Base-by-base conservation (phyloP, 495 filamentous ascomycete species). In the Cercophora newfieldiana region DNA sequence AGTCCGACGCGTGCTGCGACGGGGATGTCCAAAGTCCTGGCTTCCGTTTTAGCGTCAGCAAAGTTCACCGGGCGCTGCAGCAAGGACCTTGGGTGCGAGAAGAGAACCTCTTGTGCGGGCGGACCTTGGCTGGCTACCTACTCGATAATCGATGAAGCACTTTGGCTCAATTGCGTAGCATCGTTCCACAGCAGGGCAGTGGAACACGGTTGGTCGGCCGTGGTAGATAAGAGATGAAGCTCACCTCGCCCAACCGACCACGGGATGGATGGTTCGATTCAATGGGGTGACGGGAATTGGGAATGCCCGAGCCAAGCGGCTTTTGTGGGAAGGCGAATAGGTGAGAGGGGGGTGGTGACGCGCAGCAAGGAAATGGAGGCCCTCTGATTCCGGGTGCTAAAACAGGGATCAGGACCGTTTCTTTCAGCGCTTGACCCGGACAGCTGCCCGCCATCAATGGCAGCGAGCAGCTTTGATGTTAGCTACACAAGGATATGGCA, bases 141-240 rank as follows among this genome's bases (percentile, higher is more conserved):
- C 51, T 55, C 21, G 21, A 24, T 12, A 22, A n/a, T 55, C 51
- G 51, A 55, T 55, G 8, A 28, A 28, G 22, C 21, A 33, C 37
- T 12, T 33, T 44, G 37, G 37, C 37, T 63, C 49, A 37, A 22
- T 53, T 30, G 48, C 61, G 24, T 48, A 49, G 61, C 26, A 53
- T 63, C 7, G 61, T 63, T 63, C 28, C 47, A 63, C 61, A 12
- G 25, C 48, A 53, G 47, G 29, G 47, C 19, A 25, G 31, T 2
- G 59, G 33, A 51, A n/a, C 22, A 1, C 37, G 37, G 37, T 2
- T 44, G 37, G 18, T 44, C 10, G 37, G 37, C 12, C 10, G 37
- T 4, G 18, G 37, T 6, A 6, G 37, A 44, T 4, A 14, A 44
- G 37, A 4, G 10, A 16, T 2, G 37, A 44, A 44, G 12, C 12